These are phyloP conservation scores for Tardiomyces digboiensis DNA, from an alignment of 1,139 yeast genomes.

Conservation along the genomic window DNA sequence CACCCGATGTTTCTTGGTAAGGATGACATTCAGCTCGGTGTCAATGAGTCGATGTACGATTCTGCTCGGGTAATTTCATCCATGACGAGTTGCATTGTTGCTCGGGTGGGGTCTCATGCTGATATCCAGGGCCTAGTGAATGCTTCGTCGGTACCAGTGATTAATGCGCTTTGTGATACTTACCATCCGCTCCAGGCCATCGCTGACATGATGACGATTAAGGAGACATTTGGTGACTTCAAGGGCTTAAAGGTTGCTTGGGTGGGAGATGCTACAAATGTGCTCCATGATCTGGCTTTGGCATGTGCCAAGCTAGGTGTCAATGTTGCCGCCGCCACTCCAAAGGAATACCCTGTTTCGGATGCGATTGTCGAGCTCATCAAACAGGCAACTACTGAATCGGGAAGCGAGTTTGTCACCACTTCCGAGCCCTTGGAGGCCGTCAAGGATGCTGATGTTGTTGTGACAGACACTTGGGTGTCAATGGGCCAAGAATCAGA, in stretches of 20 bases:
- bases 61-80: slow-evolving; percentile 85
- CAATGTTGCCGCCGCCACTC: slow-evolving; percentile 75
- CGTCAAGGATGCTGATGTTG: slow-evolving; percentile 59
- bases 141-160: slow-evolving; percentile 74
- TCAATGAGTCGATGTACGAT: slow-evolving; percentile 83
- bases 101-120: slow-evolving; percentile 81
- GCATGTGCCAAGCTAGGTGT: slow-evolving; percentile 86
- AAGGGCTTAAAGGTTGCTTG: slow-evolving; percentile 76
- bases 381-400: slow-evolving; percentile 35
- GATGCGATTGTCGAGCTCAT: slow-evolving; percentile 49
- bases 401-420: slow-evolving; percentile 47
- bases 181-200: slow-evolving; percentile 96
- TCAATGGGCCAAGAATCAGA: slow-evolving; percentile 97
- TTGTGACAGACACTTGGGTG: slow-evolving; percentile 97
- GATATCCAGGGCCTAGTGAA: slow-evolving; percentile 68
- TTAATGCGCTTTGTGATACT: slow-evolving; percentile 86
- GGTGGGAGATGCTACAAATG: slow-evolving; percentile 97
- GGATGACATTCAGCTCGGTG: slow-evolving; percentile 96
- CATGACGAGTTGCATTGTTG: slow-evolving; percentile 92
- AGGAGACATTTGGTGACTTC: slow-evolving; percentile 56
- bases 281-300: slow-evolving; percentile 85
- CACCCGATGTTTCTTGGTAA: slow-evolving; percentile 95
- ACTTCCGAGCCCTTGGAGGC: slow-evolving; percentile 69
- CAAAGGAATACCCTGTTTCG: slow-evolving; percentile 59
- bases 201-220: slow-evolving; percentile 79